Conservation (phyloP, 805 yeast genomes). For the Candida maris region DNA sequence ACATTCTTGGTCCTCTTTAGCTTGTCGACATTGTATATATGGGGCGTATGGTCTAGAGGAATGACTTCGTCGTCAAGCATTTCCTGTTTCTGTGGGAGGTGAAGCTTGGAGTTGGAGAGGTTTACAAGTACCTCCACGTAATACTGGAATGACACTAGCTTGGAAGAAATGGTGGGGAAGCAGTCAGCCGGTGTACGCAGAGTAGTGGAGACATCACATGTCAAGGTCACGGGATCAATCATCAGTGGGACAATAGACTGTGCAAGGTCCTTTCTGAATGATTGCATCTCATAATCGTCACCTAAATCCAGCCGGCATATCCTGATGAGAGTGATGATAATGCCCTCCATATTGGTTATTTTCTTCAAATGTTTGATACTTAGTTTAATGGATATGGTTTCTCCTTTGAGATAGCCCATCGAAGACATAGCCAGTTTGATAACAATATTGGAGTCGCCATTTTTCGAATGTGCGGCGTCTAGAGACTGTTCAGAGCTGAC, state of each 20-base stretch:
- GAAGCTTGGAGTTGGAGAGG: constrained; percentile 51
- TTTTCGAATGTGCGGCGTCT: constrained; percentile 5
- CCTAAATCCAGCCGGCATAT: constrained; percentile 67
- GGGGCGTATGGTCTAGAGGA: constrained; percentile 15
- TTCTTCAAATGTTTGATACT: constrained; percentile 66
- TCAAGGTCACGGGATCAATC: constrained; percentile 63
- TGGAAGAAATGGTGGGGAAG: constrained; percentile 75
- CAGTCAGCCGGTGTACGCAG: constrained; percentile 78
- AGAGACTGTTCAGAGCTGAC: constrained; percentile 28
- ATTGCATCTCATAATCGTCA: constrained; percentile 57
- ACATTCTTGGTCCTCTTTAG: constrained; percentile 74
- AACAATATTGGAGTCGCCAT: constrained; percentile 13
- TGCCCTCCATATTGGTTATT: constrained; percentile 65
- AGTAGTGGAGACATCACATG: constrained; percentile 56
- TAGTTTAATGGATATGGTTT: constrained; percentile 68
- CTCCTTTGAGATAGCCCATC: constrained; percentile 78
- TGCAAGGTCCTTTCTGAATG: constrained; percentile 78
- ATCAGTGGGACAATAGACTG: constrained; percentile 75
- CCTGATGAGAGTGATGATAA: constrained; percentile 75
- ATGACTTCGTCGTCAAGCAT: constrained; percentile 25
- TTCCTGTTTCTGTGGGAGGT: constrained; percentile 12
- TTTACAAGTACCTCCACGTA: constrained; percentile 82
- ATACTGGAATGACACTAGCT: constrained; percentile 75
- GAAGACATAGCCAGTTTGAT: constrained; percentile 48
- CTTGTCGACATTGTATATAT: constrained; percentile 74